phyloP scores from a whole-genome alignment of 441 rosid species.

The Gossypium davidsonii region DNA sequence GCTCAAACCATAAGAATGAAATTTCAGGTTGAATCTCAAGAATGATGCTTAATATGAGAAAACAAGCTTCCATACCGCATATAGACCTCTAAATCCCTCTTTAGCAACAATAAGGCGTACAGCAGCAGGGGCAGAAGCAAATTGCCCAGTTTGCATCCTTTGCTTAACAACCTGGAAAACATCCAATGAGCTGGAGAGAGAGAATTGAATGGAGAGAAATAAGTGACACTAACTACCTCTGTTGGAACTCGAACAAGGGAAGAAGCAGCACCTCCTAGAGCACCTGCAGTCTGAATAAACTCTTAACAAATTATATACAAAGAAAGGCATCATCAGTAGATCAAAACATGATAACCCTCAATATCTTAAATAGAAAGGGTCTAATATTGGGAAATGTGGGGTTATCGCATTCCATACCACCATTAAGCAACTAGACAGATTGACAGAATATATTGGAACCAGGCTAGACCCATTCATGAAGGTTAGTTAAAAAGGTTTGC shows the following conservation, averaged over 20 bases:
- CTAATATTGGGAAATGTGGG: not conserved
- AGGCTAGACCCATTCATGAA: not conserved
- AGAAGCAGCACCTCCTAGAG: conserved; percentile 88
- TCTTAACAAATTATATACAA: conserved; percentile 4
- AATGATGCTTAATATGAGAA: not conserved
- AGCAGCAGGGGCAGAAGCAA: conserved; percentile 70
- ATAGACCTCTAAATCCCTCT: conserved; percentile 81
- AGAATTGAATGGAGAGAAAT: not conserved
- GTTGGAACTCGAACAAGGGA: conserved; percentile 93
- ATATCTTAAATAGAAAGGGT: not conserved
- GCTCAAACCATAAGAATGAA: not conserved
- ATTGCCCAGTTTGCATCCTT: conserved; percentile 90
- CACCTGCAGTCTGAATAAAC: conserved; percentile 82
- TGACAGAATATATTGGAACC: not conserved
- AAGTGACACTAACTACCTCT: conserved; percentile 46
- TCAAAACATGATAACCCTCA: not conserved
- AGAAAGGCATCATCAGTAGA: not conserved
- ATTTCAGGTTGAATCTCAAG: not conserved
- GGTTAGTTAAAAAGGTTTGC: not conserved
- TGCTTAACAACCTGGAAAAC: conserved; percentile 78
- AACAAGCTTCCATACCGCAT: conserved; percentile 55
- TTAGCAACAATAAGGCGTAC: conserved; percentile 62
- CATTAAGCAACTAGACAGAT: not conserved
- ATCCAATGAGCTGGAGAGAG: conserved; percentile 11
- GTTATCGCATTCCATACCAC: not conserved